Evolutionary conservation across 164 flowering plant species (phyloP).

Genomic region (Amborella trichopoda): DNA sequence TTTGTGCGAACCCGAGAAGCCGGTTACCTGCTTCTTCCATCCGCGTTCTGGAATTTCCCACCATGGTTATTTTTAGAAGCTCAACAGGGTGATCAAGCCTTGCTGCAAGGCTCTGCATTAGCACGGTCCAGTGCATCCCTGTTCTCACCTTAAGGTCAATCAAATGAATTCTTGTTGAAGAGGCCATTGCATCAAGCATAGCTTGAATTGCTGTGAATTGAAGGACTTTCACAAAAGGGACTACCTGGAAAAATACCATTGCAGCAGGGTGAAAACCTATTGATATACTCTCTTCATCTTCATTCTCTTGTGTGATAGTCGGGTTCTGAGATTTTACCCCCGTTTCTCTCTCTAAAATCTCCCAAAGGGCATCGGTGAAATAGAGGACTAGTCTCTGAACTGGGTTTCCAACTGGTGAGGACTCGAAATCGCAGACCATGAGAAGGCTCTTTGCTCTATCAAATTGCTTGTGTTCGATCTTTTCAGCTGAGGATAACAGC

Average conservation of each 20-base stretch:
- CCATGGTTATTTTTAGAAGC: conserved; percentile 34
- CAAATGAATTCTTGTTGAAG: conserved; percentile 32
- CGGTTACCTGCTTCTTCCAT: conserved; percentile 23
- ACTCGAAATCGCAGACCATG: too few species aligned
- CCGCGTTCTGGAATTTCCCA: conserved; percentile 14
- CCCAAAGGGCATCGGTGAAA: conserved; percentile 38
- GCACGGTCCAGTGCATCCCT: conserved; percentile 26
- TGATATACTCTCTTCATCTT: conserved; percentile 9
- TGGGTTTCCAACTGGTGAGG: too few species aligned
- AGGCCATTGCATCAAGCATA: conserved; percentile 27
- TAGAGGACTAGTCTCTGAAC: conserved; percentile 39
- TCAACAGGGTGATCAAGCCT: conserved; percentile 17
- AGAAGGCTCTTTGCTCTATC: too few species aligned
- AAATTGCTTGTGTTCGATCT: too few species aligned
- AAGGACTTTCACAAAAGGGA: conserved; percentile 23
- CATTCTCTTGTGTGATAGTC: not conserved
- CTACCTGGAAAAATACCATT: conserved; percentile 13
- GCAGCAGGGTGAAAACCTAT: conserved; percentile 9
- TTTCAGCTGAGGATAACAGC: too few species aligned
- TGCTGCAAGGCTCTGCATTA: conserved; percentile 44
- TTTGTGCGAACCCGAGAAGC: conserved; percentile 23
- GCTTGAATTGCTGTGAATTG: too few species aligned
- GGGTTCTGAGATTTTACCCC: too few species aligned
- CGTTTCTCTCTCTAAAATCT: conserved; percentile 35
- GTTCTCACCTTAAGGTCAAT: conserved; percentile 31